Conservation (phyloP, 441 rosid genomes). For the Euphorbia corollata region DNA sequence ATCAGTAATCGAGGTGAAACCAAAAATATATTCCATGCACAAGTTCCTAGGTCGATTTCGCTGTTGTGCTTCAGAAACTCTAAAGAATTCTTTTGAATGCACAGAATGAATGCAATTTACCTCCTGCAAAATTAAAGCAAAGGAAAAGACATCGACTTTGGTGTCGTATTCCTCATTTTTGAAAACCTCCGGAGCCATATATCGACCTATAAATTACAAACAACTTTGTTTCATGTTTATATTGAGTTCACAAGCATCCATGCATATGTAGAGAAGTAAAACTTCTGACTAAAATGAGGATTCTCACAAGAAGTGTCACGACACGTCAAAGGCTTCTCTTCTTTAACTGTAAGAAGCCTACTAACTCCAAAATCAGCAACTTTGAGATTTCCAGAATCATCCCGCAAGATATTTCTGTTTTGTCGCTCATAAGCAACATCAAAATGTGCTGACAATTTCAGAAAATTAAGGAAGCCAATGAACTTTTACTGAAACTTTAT, state of each 20-base stretch:
- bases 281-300: too few species aligned
- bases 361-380: slow-evolving; percentile 98
- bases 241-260: background rate
- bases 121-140: slow-evolving; percentile 90
- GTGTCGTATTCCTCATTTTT: slow-evolving; percentile 66
- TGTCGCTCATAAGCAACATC: slow-evolving; percentile 26
- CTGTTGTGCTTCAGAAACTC: background rate
- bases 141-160: slow-evolving; percentile 92
- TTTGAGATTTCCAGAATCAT: slow-evolving; percentile 88
- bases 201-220: slow-evolving; percentile 53
- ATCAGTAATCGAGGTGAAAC: background rate
- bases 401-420: slow-evolving; percentile 83
- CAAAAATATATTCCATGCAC: background rate
- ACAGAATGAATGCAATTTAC: slow-evolving; percentile 26
- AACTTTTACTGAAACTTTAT: slow-evolving; percentile 17
- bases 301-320: slow-evolving; percentile 63
- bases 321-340: slow-evolving; percentile 62
- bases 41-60: background rate
- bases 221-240: slow-evolving; percentile 11
- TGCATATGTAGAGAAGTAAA: background rate
- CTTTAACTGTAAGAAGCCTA: slow-evolving; percentile 76
- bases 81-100: background rate
- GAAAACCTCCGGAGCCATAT: slow-evolving; percentile 87
- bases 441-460: slow-evolving; percentile 27
- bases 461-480: slow-evolving; percentile 24